phyloP scores from a whole-genome alignment of 495 filamentous ascomycete genomes.

The Thermochaetoides thermophila region DNA sequence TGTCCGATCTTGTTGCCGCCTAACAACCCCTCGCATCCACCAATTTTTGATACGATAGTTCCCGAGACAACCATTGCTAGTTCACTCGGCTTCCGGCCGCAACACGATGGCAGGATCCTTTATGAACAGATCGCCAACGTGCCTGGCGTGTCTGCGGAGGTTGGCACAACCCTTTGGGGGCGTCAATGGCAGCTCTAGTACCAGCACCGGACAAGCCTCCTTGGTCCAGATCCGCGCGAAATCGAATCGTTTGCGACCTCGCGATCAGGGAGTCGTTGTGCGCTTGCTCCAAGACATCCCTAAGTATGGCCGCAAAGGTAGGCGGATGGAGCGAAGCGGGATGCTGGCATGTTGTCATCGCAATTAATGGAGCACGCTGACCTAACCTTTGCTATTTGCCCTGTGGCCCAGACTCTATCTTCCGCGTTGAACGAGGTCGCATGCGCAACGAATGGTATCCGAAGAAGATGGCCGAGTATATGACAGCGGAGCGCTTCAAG shows the following conservation, averaged over 20 bases:
- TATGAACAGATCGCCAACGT: slow-evolving; percentile 14
- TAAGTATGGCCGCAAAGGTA: slow-evolving; percentile 45
- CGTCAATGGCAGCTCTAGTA: too few relatives aligned
- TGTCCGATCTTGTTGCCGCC: background rate
- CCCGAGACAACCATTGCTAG: background rate
- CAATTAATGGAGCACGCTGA: too few relatives aligned
- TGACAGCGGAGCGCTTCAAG: slow-evolving; percentile 26
- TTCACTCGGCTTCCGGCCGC: background rate
- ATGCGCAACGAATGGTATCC: slow-evolving; percentile 37
- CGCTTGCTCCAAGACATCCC: slow-evolving; percentile 44
- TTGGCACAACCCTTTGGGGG: slow-evolving; percentile 10
- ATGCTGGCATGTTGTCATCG: background rate
- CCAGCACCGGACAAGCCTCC: slow-evolving; percentile 1
- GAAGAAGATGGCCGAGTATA: slow-evolving; percentile 27
- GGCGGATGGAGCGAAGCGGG: background rate
- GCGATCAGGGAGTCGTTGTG: slow-evolving; percentile 38
- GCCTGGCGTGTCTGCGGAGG: slow-evolving; percentile 17
- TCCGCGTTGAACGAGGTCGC: slow-evolving; percentile 29
- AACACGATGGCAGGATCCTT: slow-evolving; percentile 9
- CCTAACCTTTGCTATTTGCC: background rate
- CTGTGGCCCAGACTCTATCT: slow-evolving; percentile 23
- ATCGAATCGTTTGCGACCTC: slow-evolving; percentile 11
- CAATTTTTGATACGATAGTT: too few relatives aligned
- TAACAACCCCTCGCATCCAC: background rate
- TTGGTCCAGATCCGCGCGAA: slow-evolving; percentile 16